A percentile compares a stretch with the other conserved stretches of the same genome.
Evolutionary conservation across 2,329 filamentous ascomycete species (phyloP).

Genomic region (Penicillium sp.): DNA sequence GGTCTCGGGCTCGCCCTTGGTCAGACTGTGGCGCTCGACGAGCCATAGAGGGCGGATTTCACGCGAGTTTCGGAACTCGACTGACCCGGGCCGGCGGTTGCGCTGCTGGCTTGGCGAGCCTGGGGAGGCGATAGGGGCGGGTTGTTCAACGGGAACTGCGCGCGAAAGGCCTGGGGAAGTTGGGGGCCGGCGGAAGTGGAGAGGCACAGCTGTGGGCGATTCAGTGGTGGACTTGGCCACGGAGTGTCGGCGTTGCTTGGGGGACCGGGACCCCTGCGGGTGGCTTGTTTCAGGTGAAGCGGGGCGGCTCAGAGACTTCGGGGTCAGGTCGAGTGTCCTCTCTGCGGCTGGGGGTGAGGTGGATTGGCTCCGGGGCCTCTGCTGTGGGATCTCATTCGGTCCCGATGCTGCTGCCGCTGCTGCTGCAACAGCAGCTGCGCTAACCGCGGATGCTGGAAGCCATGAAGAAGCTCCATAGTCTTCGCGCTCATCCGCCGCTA

Average conservation of each 20-base stretch:
- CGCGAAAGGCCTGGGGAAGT: constrained; percentile 45
- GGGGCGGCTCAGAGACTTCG: constrained; percentile 36
- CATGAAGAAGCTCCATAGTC: constrained; percentile 50
- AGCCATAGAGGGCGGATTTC: constrained; percentile 82
- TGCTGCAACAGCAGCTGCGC: constrained; percentile 16
- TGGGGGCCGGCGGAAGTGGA: constrained; percentile 54
- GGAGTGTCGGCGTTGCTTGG: constrained; percentile 29
- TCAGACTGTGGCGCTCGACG: constrained; percentile 60
- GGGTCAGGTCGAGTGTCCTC: constrained; percentile 27
- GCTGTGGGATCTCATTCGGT: constrained; percentile 21
- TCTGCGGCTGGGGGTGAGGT: constrained; percentile 31
- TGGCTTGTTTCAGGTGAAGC: constrained; percentile 28
- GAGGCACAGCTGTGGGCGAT: constrained; percentile 55
- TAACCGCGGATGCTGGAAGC: constrained; percentile 25
- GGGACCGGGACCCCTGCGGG: constrained; percentile 9
- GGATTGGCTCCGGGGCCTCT: constrained; percentile 36
- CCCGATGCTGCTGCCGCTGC: constrained; percentile 14
- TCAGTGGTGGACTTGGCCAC: constrained; percentile 28
- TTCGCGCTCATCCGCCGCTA: constrained; percentile 35
- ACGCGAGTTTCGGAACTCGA: constrained; percentile 53
- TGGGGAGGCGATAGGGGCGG: constrained; percentile 32
- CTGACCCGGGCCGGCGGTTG: constrained; percentile 49
- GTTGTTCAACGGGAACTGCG: constrained; percentile 40
- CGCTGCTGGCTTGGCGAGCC: constrained; percentile 45
- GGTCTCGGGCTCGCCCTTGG: constrained; percentile 40